These are phyloP conservation scores for Beauveria bassiana DNA, from an alignment of 2,329 filamentous ascomycete genomes.

Conservation along the genomic window DNA sequence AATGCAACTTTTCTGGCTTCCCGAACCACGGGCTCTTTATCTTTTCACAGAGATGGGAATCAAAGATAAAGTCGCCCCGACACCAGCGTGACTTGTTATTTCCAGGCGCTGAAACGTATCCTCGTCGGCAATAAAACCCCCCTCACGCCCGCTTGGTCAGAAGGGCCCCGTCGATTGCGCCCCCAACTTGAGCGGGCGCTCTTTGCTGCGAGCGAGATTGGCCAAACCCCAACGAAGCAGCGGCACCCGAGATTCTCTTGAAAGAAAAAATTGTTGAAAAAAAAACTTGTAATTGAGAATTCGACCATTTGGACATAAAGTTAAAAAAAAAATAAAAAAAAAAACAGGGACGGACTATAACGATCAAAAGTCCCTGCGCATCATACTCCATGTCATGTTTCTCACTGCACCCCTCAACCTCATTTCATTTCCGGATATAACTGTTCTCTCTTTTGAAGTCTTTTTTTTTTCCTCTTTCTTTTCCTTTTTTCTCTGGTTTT, in stretches of 20 bases:
- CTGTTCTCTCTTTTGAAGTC: background rate
- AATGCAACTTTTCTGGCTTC: background rate
- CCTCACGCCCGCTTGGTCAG: background rate
- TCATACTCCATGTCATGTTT: background rate
- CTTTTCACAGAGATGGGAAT: no score
- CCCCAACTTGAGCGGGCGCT: background rate
- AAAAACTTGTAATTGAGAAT: background rate
- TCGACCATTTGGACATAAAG: background rate
- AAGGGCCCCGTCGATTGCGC: background rate
- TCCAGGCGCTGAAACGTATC: no score
- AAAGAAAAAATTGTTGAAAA: background rate
- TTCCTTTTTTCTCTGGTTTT: no score
- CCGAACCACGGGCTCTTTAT: background rate
- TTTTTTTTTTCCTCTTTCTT: no score
- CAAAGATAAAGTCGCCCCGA: no score
- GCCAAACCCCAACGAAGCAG: no score
- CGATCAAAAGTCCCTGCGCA: background rate
- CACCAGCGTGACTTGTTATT: no score
- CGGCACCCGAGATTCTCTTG: no score
- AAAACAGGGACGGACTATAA: background rate
- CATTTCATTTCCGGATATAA: background rate
- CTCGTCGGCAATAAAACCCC: background rate
- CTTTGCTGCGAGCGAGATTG: no score
- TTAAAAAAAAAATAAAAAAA: background rate
- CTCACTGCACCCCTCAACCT: background rate